These are phyloP conservation scores for Beta corolliflora DNA, from an alignment of 179 eudicot species.

Conservation along the genomic window DNA sequence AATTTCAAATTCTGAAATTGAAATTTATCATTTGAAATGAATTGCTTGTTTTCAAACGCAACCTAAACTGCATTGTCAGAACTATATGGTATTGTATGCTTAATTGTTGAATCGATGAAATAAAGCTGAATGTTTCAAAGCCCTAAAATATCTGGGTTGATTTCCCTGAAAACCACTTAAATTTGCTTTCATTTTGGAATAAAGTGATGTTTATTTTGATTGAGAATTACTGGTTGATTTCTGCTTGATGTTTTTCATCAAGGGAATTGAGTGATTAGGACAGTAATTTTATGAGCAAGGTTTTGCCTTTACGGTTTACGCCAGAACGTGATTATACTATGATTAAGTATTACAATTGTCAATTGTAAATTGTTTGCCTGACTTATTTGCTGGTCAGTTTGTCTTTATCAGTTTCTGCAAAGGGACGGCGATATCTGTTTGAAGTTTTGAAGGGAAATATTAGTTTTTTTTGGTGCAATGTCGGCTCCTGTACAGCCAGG, in stretches of 20 bases:
- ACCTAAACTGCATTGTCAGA: conserved; percentile 8
- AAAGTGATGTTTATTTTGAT: background rate
- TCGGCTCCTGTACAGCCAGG: conserved; percentile 52
- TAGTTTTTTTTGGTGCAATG: conserved; percentile 28
- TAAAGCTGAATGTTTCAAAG: background rate
- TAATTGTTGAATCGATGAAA: background rate
- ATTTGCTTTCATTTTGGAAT: background rate
- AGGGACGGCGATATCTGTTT: conserved; percentile 8
- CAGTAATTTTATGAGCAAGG: background rate
- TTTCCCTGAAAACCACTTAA: background rate
- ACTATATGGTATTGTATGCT: background rate
- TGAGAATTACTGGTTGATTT: background rate
- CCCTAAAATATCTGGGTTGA: background rate
- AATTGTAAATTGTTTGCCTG: background rate
- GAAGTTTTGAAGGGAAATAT: conserved; percentile 14
- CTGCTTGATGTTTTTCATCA: background rate
- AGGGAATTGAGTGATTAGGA: background rate
- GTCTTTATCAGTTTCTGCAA: background rate
- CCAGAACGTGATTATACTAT: background rate
- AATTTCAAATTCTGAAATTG: background rate
- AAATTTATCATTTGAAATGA: background rate
- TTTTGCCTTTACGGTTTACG: background rate
- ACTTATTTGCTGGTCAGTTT: conserved; percentile 15
- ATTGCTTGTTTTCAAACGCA: too few species aligned
- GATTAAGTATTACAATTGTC: background rate